Evolutionary conservation across 257 asterid genomes (phyloP).

Genomic region (Solanum bulbocastanum): DNA sequence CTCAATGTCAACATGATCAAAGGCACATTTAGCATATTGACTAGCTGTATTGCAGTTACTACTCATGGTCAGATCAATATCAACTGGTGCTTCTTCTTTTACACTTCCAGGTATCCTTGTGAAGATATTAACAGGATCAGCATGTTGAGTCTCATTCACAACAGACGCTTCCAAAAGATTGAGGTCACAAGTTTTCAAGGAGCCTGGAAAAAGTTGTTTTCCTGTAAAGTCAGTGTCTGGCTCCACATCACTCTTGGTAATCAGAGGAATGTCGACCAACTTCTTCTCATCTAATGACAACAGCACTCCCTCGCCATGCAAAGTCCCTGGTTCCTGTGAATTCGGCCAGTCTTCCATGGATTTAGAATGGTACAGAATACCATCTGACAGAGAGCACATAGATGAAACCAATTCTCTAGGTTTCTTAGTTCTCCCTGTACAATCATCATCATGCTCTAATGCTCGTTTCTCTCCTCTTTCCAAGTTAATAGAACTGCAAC

Average conservation of each 20-base stretch:
- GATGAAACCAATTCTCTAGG: constrained; percentile 7
- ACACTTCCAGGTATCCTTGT: constrained; percentile 32
- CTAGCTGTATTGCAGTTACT: constrained; percentile 22
- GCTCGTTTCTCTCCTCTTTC: constrained; percentile 55
- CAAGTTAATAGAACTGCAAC: constrained; percentile 19
- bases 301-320: constrained; percentile 15
- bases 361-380: constrained; percentile 21
- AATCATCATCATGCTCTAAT: constrained; percentile 26
- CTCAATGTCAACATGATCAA: constrained; percentile 50
- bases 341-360: constrained; percentile 29
- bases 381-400: constrained; percentile 36
- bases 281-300: constrained; percentile 35
- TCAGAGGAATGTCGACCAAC: constrained; percentile 35
- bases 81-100: constrained; percentile 32
- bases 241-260: constrained; percentile 31
- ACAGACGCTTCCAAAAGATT: constrained; percentile 68
- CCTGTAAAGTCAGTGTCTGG: constrained; percentile 32
- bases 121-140: constrained; percentile 29
- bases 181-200: constrained; percentile 81
- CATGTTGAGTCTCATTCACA: constrained; percentile 34
- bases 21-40: constrained; percentile 33
- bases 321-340: constrained; percentile 30
- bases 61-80: constrained; percentile 63
- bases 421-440: constrained; percentile 32
- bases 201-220: constrained; percentile 54